Percentiles rank a stretch among this genome's conserved stretches.
These are phyloP conservation scores for Centella asiatica DNA, from an alignment of 129 eudicot genomes.

Conservation along the genomic window DNA sequence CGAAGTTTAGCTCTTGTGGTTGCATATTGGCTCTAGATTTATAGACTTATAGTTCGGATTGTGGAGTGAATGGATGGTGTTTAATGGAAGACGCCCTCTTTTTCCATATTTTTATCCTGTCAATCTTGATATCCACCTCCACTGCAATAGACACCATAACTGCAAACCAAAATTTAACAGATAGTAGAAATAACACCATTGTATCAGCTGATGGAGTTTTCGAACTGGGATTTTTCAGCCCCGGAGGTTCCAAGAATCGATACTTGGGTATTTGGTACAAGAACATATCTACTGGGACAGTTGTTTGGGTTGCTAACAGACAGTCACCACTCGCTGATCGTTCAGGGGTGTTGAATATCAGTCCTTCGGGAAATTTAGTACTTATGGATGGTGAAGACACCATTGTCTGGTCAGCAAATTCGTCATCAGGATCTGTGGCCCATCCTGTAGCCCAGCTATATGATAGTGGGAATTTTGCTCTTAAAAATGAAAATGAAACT, in stretches of 20 bases:
- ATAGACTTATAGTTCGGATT: too few relatives aligned
- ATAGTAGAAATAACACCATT: background rate
- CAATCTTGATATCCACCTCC: background rate
- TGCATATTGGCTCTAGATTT: too few relatives aligned
- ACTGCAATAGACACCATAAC: background rate
- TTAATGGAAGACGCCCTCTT: background rate
- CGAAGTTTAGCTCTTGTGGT: too few relatives aligned
- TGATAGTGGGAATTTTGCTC: constrained; percentile 16
- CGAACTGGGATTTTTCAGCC: constrained; percentile 27
- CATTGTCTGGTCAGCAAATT: constrained; percentile 7
- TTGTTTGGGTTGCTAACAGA: constrained; percentile 12
- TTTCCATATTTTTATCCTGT: background rate
- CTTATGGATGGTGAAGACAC: background rate
- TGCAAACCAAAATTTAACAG: background rate
- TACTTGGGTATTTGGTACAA: constrained; percentile 9
- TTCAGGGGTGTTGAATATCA: background rate
- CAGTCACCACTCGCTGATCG: background rate
- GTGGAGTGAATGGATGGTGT: too few relatives aligned
- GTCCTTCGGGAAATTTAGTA: background rate
- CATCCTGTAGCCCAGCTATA: background rate
- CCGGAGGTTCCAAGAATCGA: constrained; percentile 1
- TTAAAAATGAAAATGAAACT: background rate
- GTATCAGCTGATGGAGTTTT: constrained; percentile 1
- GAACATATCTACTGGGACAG: background rate
- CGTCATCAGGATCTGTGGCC: background rate